Evolutionary conservation across 805 yeast species (phyloP).

Genomic region (Wickerhamomyces queroliae): DNA sequence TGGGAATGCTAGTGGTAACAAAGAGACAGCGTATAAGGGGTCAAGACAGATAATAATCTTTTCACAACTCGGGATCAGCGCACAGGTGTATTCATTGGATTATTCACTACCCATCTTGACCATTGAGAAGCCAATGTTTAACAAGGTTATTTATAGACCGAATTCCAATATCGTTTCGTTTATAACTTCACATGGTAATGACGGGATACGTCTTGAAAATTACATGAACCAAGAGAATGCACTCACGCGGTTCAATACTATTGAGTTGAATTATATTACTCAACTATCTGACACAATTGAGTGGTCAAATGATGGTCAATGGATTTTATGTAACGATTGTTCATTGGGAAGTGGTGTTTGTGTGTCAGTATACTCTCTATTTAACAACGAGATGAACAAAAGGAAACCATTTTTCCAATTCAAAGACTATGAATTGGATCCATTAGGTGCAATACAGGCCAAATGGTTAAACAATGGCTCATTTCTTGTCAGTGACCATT

Average conservation of each 20-base stretch:
- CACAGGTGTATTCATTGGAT: constrained; percentile 12
- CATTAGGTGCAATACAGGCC: constrained; percentile 5
- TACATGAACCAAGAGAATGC: neutral
- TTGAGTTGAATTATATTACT: neutral
- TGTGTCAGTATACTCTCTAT: constrained; percentile 5
- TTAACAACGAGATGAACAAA: constrained; percentile 7
- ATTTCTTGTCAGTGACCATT: constrained; percentile 11
- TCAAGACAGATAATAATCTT: constrained; percentile 13
- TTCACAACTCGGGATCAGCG: constrained; percentile 6
- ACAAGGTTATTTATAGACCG: neutral
- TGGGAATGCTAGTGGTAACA: no score
- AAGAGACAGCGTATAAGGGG: constrained; percentile 9
- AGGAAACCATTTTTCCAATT: constrained; percentile 5
- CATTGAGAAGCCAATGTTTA: constrained; percentile 9
- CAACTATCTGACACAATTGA: neutral
- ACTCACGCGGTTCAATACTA: neutral
- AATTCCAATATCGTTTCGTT: neutral
- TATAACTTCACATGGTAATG: neutral
- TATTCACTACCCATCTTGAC: constrained; percentile 4
- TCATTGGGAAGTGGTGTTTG: constrained; percentile 2
- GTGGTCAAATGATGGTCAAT: constrained; percentile 2
- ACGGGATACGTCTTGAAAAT: no score
- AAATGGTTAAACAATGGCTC: constrained; percentile 11
- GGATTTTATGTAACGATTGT: constrained; percentile 2
- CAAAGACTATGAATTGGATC: constrained; percentile 4